Conservation (phyloP, 1,284 basidiomycete species). For the Leccinum cinnamomeum region DNA sequence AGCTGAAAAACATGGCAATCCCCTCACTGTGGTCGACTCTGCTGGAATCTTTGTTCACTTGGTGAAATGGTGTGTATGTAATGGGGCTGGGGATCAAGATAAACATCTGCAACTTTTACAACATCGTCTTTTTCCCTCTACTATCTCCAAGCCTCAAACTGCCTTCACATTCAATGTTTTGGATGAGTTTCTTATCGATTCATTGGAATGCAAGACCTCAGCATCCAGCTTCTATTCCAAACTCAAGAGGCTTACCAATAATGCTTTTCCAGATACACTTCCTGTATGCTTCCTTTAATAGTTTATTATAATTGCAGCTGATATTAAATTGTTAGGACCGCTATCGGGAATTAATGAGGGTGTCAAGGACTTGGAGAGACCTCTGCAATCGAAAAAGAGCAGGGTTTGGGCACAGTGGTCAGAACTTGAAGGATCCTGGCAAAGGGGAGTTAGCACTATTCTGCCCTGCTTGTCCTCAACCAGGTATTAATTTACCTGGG, state of each 20-base stretch:
- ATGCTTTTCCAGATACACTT: constrained; percentile 22
- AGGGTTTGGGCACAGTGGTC: constrained; percentile 6
- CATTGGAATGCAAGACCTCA: constrained; percentile 30
- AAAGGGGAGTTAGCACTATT: constrained; percentile 8
- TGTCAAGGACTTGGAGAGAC: neutral
- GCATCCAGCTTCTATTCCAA: constrained; percentile 30
- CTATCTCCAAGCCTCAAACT: constrained; percentile 22
- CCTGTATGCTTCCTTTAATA: constrained; percentile 12
- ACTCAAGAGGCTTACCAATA: constrained; percentile 25
- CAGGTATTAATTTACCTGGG: constrained; percentile 8
- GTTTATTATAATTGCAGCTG: no score
- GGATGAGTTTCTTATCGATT: constrained; percentile 31
- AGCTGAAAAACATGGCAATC: neutral
- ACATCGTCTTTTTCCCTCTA: constrained; percentile 27
- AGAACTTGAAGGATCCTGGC: neutral
- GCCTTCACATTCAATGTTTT: constrained; percentile 32
- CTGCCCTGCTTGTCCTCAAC: constrained; percentile 17
- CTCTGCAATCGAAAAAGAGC: constrained; percentile 8
- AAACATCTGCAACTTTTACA: constrained; percentile 15
- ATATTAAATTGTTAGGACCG: constrained; percentile 2
- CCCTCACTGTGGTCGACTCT: constrained; percentile 5
- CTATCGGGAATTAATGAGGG: constrained; percentile 14
- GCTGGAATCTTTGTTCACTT: constrained; percentile 11
- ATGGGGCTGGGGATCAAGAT: neutral
- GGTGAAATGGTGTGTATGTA: constrained; percentile 11